phyloP scores from a whole-genome alignment of 1,139 yeast genomes.

The Saccharomyces hybrid region DNA sequence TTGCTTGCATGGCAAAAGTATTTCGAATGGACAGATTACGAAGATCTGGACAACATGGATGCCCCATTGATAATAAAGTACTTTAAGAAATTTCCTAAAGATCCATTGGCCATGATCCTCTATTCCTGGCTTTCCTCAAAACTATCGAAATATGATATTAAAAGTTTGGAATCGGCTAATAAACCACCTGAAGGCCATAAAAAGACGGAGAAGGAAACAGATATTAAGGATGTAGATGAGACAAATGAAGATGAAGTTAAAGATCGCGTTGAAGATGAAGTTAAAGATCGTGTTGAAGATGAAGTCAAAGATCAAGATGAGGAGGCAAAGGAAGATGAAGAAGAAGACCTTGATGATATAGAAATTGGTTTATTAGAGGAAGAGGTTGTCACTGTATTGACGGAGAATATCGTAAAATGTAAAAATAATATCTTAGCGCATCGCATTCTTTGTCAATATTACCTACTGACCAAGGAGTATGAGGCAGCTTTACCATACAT shows the following conservation, averaged over 20 bases:
- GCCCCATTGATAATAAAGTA: conserved; percentile 42
- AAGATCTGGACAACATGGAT: conserved; percentile 44
- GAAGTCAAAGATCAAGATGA: conserved; percentile 22
- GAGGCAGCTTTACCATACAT: conserved; percentile 54
- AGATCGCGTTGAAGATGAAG: conserved; percentile 16
- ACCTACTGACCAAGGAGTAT: conserved; percentile 56
- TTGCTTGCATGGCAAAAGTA: conserved; percentile 66
- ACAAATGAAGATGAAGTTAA: conserved; percentile 7
- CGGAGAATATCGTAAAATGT: conserved; percentile 44
- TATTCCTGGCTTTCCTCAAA: conserved; percentile 59
- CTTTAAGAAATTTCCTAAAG: conserved; percentile 49
- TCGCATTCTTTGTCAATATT: conserved; percentile 57
- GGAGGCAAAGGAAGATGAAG: conserved; percentile 20
- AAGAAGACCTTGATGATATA: conserved; percentile 19
- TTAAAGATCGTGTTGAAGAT: conserved; percentile 20
- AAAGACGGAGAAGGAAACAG: conserved; percentile 14
- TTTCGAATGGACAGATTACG: conserved; percentile 69
- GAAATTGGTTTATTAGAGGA: conserved; percentile 36
- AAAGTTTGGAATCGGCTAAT: conserved; percentile 13
- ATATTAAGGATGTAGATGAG: conserved; percentile 16
- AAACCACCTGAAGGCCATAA: conserved; percentile 1
- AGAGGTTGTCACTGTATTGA: conserved; percentile 46
- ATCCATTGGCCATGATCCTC: conserved; percentile 57
- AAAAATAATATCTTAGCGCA: conserved; percentile 52
- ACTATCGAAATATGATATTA: conserved; percentile 41